Evolutionary conservation across 371 early-diverging fungal species (phyloP).

Genomic region (Saksenaea vasiformis): DNA sequence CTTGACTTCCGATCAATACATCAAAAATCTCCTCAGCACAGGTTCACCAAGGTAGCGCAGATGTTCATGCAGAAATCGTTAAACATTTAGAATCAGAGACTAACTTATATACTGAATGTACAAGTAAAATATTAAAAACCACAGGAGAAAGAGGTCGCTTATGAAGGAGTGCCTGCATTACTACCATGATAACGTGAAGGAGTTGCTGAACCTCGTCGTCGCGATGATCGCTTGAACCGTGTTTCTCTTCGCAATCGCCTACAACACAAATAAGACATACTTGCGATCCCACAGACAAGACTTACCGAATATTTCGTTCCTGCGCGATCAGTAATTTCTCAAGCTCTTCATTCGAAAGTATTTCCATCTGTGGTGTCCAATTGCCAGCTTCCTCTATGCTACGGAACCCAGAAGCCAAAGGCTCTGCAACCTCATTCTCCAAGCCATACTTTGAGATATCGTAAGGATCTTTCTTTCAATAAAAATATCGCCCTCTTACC

Average conservation of each 20-base stretch:
- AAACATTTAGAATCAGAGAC: too few relatives aligned
- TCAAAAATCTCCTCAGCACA: too few relatives aligned
- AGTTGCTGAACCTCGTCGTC: conserved; percentile 21
- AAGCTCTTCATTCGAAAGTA: conserved; percentile 78
- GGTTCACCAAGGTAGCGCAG: too few relatives aligned
- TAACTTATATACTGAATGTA: too few relatives aligned
- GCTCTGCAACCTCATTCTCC: conserved; percentile 45
- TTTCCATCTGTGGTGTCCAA: conserved; percentile 84
- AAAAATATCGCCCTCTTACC: conserved; percentile 18
- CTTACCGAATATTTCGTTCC: conserved; percentile 76
- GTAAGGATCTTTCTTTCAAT: background rate
- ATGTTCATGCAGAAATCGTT: too few relatives aligned
- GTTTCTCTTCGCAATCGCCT: conserved; percentile 30
- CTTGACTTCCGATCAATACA: too few relatives aligned
- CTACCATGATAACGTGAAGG: conserved; percentile 16
- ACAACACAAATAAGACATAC: background rate
- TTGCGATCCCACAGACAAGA: background rate
- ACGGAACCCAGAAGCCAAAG: conserved; percentile 62
- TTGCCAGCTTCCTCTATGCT: conserved; percentile 66
- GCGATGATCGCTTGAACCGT: conserved; percentile 24
- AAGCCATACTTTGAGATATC: conserved; percentile 22
- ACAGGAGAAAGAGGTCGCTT: background rate
- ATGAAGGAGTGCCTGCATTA: conserved; percentile 20
- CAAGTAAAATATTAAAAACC: background rate
- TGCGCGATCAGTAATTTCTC: conserved; percentile 78